Percentiles rank a stretch among this genome's conserved stretches.
Conservation (phyloP, 768 basidiomycete species). For the Hirschioporus abietinus region DNA sequence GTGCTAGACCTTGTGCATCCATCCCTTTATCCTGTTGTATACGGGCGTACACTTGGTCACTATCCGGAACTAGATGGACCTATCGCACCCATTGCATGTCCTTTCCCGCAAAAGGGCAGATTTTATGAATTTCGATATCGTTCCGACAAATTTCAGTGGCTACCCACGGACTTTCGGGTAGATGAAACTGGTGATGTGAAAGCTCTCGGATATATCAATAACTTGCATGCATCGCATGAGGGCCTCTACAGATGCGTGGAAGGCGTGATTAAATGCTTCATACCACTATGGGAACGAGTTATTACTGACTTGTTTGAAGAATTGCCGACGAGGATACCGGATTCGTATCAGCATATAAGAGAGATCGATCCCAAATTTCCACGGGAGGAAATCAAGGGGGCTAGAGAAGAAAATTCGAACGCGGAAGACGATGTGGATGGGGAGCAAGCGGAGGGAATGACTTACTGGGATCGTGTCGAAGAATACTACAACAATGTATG, state of each 20-base stretch:
- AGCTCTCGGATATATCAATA: conserved; percentile 50
- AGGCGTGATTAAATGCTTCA: conserved; percentile 28
- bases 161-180: conserved; percentile 41
- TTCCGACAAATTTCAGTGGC: conserved; percentile 25
- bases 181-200: conserved; percentile 24
- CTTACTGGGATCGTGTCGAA: conserved; percentile 26
- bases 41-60: conserved; percentile 15
- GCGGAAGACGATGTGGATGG: conserved; percentile 41
- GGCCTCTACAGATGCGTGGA: conserved; percentile 30
- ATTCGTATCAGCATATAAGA: conserved; percentile 32
- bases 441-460: conserved; percentile 34
- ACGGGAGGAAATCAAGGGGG: neutral
- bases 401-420: conserved; percentile 32
- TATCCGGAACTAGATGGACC: neutral
- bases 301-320: conserved; percentile 47
- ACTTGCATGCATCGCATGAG: conserved; percentile 34
- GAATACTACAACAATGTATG: neutral
- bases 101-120: neutral
- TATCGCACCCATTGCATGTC: neutral
- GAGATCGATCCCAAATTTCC: conserved; percentile 48
- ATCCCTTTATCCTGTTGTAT: conserved; percentile 23
- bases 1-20: conserved; percentile 31
- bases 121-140: neutral
- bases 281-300: conserved; percentile 48
- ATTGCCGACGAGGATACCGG: conserved; percentile 35